phyloP scores from a whole-genome alignment of 2,329 filamentous ascomycete species.

The Bipolaris gigantea region DNA sequence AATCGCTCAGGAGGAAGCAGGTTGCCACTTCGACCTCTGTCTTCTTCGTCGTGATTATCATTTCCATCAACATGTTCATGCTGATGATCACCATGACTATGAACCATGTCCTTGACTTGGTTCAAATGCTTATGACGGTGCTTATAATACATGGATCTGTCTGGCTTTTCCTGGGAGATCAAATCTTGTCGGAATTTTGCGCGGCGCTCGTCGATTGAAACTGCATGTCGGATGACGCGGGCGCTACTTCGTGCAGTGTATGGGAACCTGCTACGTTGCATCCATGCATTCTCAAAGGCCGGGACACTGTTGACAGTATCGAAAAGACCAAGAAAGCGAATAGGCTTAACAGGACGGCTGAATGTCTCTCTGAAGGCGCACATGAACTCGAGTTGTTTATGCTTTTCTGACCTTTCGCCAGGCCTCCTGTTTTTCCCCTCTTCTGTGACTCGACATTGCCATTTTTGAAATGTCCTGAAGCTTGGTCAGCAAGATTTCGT shows the following conservation, averaged over 20 bases:
- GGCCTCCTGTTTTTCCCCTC: constrained; percentile 32
- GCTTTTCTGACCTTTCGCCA: constrained; percentile 54
- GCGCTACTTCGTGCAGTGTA: constrained; percentile 62
- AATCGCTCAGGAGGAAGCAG: constrained; percentile 36
- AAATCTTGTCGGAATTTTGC: constrained; percentile 74
- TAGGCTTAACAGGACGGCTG: constrained; percentile 71
- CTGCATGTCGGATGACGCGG: constrained; percentile 67
- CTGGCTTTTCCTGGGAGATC: constrained; percentile 53
- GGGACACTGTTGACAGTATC: constrained; percentile 83
- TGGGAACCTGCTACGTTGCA: constrained; percentile 76
- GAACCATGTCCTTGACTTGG: constrained; percentile 14
- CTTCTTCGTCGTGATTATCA: constrained; percentile 3
- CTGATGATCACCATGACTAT: constrained; percentile 18
- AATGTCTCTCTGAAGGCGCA: constrained; percentile 81
- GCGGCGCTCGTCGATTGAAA: constrained; percentile 70
- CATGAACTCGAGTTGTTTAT: constrained; percentile 73
- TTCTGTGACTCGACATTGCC: constrained; percentile 61
- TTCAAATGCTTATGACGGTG: constrained; percentile 30
- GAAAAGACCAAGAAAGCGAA: constrained; percentile 77
- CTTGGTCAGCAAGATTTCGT: not conserved
- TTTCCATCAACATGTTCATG: constrained; percentile 18
- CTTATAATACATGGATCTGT: constrained; percentile 32
- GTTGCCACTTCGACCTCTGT: constrained; percentile 29
- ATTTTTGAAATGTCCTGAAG: constrained; percentile 66
- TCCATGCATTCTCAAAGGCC: constrained; percentile 73